phyloP scores from a whole-genome alignment of 1,284 basidiomycete genomes.

The Phellinidium pouzarii region DNA sequence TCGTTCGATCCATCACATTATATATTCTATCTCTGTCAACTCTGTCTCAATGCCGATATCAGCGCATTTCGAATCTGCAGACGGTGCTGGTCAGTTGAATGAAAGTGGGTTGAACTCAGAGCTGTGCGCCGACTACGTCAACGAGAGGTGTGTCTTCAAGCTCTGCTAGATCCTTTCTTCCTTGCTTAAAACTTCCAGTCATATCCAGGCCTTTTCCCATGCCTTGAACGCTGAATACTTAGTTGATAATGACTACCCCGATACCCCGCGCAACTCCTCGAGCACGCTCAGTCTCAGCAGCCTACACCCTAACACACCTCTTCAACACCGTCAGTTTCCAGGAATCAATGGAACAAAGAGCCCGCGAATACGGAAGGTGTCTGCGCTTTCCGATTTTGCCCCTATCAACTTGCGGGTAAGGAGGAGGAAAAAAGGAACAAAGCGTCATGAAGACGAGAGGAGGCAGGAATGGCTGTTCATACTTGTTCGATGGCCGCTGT shows the following conservation, averaged over 20 bases:
- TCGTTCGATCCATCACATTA: background rate
- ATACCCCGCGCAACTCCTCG: conserved; percentile 29
- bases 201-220: conserved; percentile 65
- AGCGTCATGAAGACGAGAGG: conserved; percentile 38
- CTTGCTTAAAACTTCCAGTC: conserved; percentile 35
- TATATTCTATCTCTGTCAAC: background rate
- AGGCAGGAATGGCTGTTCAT: conserved; percentile 77
- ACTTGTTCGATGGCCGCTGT: conserved; percentile 81
- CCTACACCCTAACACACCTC: conserved; percentile 26
- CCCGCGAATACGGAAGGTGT: conserved; percentile 63
- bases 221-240: conserved; percentile 58
- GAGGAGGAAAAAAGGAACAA: conserved; percentile 47
- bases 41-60: background rate
- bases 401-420: conserved; percentile 81
- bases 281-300: conserved; percentile 31
- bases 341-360: conserved; percentile 20
- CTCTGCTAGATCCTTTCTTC: background rate
- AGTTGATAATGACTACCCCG: conserved; percentile 36
- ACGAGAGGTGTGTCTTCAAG: conserved; percentile 53
- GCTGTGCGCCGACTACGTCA: conserved; percentile 46
- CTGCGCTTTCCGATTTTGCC: conserved; percentile 88
- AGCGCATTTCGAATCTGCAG: background rate
- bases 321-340: conserved; percentile 32
- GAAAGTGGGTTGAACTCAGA: conserved; percentile 27
- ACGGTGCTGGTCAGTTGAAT: background rate